Percentiles rank a stretch among this genome's conserved stretches.
These are phyloP conservation scores for Coemansia sp. DNA, from an alignment of 192 early-diverging fungal species.

Conservation along the genomic window DNA sequence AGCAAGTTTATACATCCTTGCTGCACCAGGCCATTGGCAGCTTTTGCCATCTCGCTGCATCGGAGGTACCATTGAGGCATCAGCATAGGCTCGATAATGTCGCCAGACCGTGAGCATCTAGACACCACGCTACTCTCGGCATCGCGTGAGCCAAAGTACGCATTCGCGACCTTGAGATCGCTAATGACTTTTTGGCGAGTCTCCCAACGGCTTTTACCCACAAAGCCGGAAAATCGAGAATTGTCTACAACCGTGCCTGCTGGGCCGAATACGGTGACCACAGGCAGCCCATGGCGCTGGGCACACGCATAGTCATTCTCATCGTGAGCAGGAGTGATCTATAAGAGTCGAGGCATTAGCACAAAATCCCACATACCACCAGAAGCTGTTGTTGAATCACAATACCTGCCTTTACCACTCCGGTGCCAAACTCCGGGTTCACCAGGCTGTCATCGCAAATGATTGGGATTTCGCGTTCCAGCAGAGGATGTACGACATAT, in stretches of 20 bases:
- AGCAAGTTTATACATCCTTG: conserved; percentile 63
- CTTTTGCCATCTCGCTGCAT: conserved; percentile 70
- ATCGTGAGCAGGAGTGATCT: conserved; percentile 96
- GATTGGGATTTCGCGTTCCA: conserved; percentile 76
- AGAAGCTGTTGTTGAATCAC: background rate
- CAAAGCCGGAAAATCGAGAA: conserved; percentile 3
- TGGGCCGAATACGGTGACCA: conserved; percentile 83
- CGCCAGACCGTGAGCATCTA: conserved; percentile 76
- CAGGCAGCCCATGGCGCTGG: conserved; percentile 74
- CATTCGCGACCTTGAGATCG: conserved; percentile 60
- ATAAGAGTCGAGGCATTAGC: conserved; percentile 12
- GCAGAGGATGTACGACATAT: conserved; percentile 79
- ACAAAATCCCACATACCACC: background rate
- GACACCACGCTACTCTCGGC: conserved; percentile 76
- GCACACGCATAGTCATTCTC: conserved; percentile 87
- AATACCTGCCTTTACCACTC: conserved; percentile 82
- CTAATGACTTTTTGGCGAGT: conserved; percentile 68
- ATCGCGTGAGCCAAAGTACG: conserved; percentile 74
- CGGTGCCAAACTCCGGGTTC: conserved; percentile 90
- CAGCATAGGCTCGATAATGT: conserved; percentile 92
- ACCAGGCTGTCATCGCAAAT: conserved; percentile 78
- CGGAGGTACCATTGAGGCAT: conserved; percentile 98
- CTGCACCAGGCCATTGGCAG: conserved; percentile 65
- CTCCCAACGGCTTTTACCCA: conserved; percentile 77
- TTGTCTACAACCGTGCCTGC: conserved; percentile 63